Evolutionary conservation across 257 asterid genomes (phyloP).

Genomic region (Sherardia arvensis): DNA sequence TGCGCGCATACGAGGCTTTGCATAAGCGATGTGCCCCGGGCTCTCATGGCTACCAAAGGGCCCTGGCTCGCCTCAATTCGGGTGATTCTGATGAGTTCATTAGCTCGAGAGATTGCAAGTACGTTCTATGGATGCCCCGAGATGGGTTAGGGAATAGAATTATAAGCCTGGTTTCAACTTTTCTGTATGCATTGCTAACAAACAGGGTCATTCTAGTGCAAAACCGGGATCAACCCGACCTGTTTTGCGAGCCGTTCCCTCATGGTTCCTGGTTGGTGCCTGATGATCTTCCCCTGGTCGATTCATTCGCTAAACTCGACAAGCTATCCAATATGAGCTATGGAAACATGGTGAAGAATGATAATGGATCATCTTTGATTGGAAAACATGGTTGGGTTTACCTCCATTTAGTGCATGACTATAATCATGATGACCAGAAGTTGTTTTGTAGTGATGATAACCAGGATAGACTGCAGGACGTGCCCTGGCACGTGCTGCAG

Average conservation of each 20-base stretch:
- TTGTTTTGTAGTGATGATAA: constrained; percentile 55
- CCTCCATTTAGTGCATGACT: constrained; percentile 64
- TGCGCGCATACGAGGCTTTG: constrained; percentile 60
- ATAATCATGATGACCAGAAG: constrained; percentile 46
- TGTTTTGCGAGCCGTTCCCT: constrained; percentile 88
- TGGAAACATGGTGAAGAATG: constrained; percentile 47
- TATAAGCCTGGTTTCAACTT: constrained; percentile 56
- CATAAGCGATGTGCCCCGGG: constrained; percentile 70
- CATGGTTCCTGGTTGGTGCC: constrained; percentile 74
- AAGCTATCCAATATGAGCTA: constrained; percentile 41
- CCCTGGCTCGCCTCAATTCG: constrained; percentile 35
- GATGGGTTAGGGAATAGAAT: constrained; percentile 75
- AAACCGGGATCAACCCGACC: constrained; percentile 38
- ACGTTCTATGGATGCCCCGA: constrained; percentile 57
- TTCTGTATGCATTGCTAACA: constrained; percentile 69
- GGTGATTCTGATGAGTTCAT: constrained; percentile 32
- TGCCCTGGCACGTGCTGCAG: constrained; percentile 61
- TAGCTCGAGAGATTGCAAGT: constrained; percentile 33
- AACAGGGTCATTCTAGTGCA: constrained; percentile 62
- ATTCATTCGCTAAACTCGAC: constrained; percentile 31
- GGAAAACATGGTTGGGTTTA: constrained; percentile 26
- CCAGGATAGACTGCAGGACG: constrained; percentile 32
- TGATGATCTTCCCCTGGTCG: constrained; percentile 40
- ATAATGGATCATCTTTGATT: background rate
- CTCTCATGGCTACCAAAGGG: constrained; percentile 41